Base-by-base conservation (phyloP, 352 stramenopile species). In the Globisporangium cystogenes region DNA sequence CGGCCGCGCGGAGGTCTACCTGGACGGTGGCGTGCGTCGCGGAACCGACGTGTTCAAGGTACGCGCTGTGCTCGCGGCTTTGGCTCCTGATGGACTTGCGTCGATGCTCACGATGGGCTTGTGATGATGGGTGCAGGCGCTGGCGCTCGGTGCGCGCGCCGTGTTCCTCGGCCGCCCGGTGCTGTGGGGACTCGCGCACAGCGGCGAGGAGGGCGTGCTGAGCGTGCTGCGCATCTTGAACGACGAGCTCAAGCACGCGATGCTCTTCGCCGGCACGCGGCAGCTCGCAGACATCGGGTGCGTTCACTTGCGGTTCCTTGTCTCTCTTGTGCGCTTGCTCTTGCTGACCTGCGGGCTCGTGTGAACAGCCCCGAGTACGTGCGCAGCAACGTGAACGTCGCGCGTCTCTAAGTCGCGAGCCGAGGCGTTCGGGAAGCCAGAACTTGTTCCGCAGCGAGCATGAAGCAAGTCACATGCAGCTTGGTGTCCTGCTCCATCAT, bases 31-130 rank as follows among this genome's bases (percentile, higher is more conserved):
- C 20, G 71, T 99, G 43, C 84, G 93, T 59, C 88, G 96, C 54
- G 96, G 96, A 36, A 98, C 93, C 3, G 96, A 99, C 64, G 88
- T 96, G 40, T 96, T 98, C 65, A 97, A 97, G 73, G 93, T 92
- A 26, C 21, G 48, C 24, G 40, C 40, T 18, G 10, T 7, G 3
- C n/a, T 45, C 40, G 20, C 27, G 11, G 21, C 0, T 4, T 4
- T n/a, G 1, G 42, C 23, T 31, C 1, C 7, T 48, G 42, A 8
- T 4, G 15, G 3, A 14, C 18, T 11, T 59, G 29, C 21, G 20
- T 40, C 10, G 18, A 6, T 43, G n/a, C n/a, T 20, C n/a, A 23
- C 6, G 39, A 23, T 12, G 2, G 18, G 3, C 14, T 26, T 16
- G 7, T 44, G 16, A 20, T 23, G 12, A 0, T 26, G 18, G 3